phyloP scores from a whole-genome alignment of 345 rosid species.

The Populus alba region DNA sequence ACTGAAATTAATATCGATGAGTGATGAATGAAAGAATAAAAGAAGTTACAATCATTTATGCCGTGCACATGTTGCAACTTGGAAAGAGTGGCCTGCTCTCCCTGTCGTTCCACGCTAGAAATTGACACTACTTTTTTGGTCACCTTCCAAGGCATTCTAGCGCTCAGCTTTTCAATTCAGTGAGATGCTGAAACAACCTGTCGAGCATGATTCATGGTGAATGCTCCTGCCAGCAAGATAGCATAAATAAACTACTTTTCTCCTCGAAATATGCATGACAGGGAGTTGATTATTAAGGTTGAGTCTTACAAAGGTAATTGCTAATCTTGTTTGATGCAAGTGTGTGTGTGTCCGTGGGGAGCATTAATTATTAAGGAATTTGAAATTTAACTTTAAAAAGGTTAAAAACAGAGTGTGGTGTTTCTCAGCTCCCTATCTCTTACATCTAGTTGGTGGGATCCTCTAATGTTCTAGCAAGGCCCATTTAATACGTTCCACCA shows the following conservation, averaged over 20 bases:
- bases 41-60: not conserved
- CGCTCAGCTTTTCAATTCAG: not conserved
- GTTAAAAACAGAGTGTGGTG: too few relatives aligned
- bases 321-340: too few relatives aligned
- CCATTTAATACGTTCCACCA: too few relatives aligned
- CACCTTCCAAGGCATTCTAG: not conserved
- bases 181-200: not conserved
- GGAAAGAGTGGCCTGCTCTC: not conserved
- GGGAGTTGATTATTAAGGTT: not conserved
- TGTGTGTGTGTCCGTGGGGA: too few relatives aligned
- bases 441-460: too few relatives aligned
- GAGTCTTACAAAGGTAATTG: too few relatives aligned
- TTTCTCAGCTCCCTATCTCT: too few relatives aligned
- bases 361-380: too few relatives aligned
- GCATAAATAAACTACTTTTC: not conserved
- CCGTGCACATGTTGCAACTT: not conserved
- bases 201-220: not conserved
- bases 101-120: not conserved
- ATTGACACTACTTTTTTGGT: not conserved
- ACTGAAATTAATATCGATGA: too few relatives aligned
- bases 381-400: too few relatives aligned
- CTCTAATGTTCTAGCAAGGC: too few relatives aligned
- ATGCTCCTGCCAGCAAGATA: not conserved
- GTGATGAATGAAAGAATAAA: not conserved
- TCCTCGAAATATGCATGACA: not conserved